Conservation (phyloP, 352 stramenopile species). For the Phytophthora parvispora region DNA sequence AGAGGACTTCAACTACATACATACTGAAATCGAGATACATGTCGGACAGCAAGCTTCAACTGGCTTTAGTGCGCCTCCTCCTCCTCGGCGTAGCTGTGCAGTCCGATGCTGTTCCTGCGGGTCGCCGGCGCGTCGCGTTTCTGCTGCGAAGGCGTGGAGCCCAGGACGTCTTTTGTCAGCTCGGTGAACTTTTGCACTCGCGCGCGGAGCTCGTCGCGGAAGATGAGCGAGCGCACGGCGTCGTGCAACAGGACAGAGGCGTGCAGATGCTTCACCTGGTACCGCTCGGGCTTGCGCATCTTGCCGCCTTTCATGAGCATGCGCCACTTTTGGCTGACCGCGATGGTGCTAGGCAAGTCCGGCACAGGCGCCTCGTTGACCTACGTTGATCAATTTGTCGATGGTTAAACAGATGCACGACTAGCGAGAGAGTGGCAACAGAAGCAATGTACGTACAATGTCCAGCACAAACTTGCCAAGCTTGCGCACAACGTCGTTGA, state of each 20-base stretch:
- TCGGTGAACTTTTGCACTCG: constrained; percentile 62
- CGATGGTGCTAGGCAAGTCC: constrained; percentile 59
- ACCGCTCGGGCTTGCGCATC: constrained; percentile 60
- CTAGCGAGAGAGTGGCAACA: constrained; percentile 1
- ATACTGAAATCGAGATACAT: constrained; percentile 8
- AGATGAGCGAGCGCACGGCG: constrained; percentile 62
- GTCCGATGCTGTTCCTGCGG: background rate
- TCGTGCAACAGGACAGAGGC: constrained; percentile 58
- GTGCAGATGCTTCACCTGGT: constrained; percentile 64
- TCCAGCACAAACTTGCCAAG: constrained; percentile 76
- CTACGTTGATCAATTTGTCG: constrained; percentile 12
- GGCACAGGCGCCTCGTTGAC: constrained; percentile 53
- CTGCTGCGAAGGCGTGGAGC: background rate
- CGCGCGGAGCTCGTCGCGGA: constrained; percentile 66
- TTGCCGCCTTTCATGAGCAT: constrained; percentile 59
- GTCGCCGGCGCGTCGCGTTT: background rate
- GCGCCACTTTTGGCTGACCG: constrained; percentile 66
- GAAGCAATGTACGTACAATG: constrained; percentile 38
- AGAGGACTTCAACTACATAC: constrained; percentile 10
- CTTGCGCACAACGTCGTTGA: constrained; percentile 60
- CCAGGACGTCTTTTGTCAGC: constrained; percentile 30
- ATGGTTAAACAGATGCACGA: constrained; percentile 3
- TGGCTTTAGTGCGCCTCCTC: background rate
- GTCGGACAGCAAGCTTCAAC: background rate
- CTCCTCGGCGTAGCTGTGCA: constrained; percentile 3